phyloP scores from a whole-genome alignment of 2,329 filamentous ascomycete species.

The Westerdykella ornata region DNA sequence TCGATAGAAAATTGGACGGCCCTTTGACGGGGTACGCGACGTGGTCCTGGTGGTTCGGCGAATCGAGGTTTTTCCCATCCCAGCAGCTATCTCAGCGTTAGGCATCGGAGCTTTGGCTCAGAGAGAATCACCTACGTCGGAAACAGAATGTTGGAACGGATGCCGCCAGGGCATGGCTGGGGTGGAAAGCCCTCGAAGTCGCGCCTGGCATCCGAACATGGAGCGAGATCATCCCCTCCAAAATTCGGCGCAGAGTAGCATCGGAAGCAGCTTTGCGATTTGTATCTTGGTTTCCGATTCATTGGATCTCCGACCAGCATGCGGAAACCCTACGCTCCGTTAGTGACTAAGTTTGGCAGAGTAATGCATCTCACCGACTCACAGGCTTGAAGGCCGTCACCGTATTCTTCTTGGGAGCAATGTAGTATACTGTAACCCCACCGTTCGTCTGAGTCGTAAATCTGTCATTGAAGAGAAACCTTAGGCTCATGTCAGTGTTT shows the following conservation, averaged over 20 bases:
- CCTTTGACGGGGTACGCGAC: conserved; percentile 50
- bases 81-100: conserved; percentile 45
- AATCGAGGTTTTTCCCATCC: conserved; percentile 52
- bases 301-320: conserved; percentile 60
- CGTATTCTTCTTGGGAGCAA: conserved; percentile 4
- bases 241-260: conserved; percentile 13
- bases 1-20: conserved; percentile 3
- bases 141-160: conserved; percentile 43
- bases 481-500: conserved; percentile 4
- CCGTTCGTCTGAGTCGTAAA: conserved; percentile 8
- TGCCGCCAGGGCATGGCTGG: conserved; percentile 37
- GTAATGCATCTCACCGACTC: not conserved
- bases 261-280: conserved; percentile 29
- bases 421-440: conserved; percentile 8
- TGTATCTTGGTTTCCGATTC: conserved; percentile 36
- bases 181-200: conserved; percentile 37
- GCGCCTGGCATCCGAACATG: conserved; percentile 15
- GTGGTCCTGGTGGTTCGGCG: conserved; percentile 56
- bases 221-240: conserved; percentile 13
- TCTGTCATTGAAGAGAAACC: conserved; percentile 25
- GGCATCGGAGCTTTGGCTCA: not conserved
- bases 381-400: conserved; percentile 9
- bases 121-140: conserved; percentile 28
- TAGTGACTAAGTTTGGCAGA: not conserved
- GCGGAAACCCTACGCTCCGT: conserved; percentile 47